Percentiles rank a stretch among this genome's conserved stretches.
These are phyloP conservation scores for Boletus reticulatus DNA, from an alignment of 768 basidiomycete genomes.

Conservation along the genomic window DNA sequence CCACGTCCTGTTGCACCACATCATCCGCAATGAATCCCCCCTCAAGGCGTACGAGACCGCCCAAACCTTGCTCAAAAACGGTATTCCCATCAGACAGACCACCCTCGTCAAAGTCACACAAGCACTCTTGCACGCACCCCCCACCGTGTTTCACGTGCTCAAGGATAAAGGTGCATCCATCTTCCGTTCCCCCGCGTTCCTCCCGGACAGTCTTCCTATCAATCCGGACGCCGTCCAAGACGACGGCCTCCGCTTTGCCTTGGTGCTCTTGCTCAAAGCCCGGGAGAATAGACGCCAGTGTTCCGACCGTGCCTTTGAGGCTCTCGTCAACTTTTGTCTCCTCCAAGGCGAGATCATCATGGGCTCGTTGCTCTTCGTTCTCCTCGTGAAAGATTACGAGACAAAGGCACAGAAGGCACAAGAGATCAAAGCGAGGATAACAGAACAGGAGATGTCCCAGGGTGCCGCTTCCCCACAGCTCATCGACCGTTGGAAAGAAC, in stretches of 20 bases:
- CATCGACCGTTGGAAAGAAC: slow-evolving; percentile 20
- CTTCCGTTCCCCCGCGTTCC: slow-evolving; percentile 11
- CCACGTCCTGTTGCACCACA: slow-evolving; percentile 63
- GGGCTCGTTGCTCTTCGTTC: slow-evolving; percentile 67
- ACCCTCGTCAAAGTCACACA: slow-evolving; percentile 47
- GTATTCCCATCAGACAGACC: slow-evolving; percentile 45
- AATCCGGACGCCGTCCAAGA: slow-evolving; percentile 36
- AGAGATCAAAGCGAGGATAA: slow-evolving; percentile 21
- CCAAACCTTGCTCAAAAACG: slow-evolving; percentile 50
- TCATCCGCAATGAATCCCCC: slow-evolving; percentile 51
- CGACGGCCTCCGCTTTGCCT: slow-evolving; percentile 45
- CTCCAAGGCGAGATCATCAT: slow-evolving; percentile 78
- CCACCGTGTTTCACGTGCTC: slow-evolving; percentile 20
- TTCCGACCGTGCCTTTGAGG: slow-evolving; percentile 58
- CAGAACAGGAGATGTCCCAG: slow-evolving; percentile 15
- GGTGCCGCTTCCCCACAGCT: slow-evolving; percentile 13
- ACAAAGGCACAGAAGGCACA: slow-evolving; percentile 30
- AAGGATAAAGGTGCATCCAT: slow-evolving; percentile 17
- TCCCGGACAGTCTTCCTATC: slow-evolving; percentile 28
- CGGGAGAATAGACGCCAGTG: slow-evolving; percentile 54
- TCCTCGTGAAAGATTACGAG: slow-evolving; percentile 65
- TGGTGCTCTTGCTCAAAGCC: slow-evolving; percentile 52
- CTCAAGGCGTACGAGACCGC: slow-evolving; percentile 50
- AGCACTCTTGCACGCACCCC: slow-evolving; percentile 20
- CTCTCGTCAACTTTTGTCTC: slow-evolving; percentile 60